These are phyloP conservation scores for Grosmannia serpens DNA, from an alignment of 2,329 filamentous ascomycete genomes.

Conservation along the genomic window DNA sequence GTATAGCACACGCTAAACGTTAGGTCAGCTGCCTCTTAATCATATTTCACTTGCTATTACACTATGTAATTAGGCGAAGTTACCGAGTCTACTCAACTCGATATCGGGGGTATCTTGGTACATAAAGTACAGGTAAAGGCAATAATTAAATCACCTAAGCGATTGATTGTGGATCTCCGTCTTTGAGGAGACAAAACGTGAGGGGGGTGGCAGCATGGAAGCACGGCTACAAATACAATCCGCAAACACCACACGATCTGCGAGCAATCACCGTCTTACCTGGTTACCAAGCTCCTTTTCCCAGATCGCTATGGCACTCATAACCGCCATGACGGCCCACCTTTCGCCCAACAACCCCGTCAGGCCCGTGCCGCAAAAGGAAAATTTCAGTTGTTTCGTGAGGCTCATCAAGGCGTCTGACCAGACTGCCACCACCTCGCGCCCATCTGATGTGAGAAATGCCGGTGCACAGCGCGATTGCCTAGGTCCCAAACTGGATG, in stretches of 20 bases:
- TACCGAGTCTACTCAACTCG: neutral
- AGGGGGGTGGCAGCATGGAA: neutral
- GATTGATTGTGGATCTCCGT: neutral
- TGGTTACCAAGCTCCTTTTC: constrained; percentile 10
- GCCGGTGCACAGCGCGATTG: constrained; percentile 8
- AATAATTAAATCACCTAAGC: neutral
- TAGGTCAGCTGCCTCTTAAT: neutral
- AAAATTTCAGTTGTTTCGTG: constrained; percentile 25
- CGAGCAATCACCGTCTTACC: neutral
- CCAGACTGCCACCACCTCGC: constrained; percentile 32
- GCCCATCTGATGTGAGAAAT: constrained; percentile 21
- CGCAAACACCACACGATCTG: neutral
- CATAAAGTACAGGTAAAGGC: neutral
- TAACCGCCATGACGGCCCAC: constrained; percentile 31
- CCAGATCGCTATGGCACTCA: constrained; percentile 24
- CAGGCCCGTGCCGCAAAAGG: constrained; percentile 27
- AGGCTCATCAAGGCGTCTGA: constrained; percentile 20
- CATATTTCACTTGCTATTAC: neutral
- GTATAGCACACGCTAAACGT: constrained; percentile 41
- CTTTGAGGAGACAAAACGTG: neutral
- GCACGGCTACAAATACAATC: neutral
- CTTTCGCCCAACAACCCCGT: constrained; percentile 27
- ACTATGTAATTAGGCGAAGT: neutral
- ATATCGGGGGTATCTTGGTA: neutral
- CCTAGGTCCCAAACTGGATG: neutral